phyloP scores from a whole-genome alignment of 345 rosid genomes.

The Citrus reticulata region DNA sequence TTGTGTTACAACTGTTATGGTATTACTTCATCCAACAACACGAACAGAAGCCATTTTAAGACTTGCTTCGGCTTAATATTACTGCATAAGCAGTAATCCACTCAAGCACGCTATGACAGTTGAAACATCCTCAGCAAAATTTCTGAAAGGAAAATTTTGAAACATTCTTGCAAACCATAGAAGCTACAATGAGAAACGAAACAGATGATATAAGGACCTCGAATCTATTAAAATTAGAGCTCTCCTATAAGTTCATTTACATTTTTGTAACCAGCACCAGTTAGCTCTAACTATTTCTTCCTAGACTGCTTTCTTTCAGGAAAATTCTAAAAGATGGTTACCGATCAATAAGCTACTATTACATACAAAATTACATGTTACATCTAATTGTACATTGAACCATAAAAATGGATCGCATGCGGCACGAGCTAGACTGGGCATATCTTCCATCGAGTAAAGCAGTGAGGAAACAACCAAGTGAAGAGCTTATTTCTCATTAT shows the following conservation, averaged over 20 bases:
- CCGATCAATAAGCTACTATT: background rate
- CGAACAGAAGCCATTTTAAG: background rate
- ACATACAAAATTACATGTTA: conserved; percentile 18
- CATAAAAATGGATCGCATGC: background rate
- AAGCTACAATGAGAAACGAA: conserved; percentile 1
- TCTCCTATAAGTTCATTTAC: conserved; percentile 21
- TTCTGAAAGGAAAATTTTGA: background rate
- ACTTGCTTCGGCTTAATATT: background rate
- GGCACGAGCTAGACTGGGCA: background rate
- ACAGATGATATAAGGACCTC: background rate
- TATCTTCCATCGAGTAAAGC: background rate
- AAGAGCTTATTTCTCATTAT: background rate
- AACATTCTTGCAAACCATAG: conserved; percentile 2
- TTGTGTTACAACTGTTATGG: too few relatives aligned
- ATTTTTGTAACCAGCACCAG: background rate
- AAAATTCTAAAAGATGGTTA: conserved; percentile 2
- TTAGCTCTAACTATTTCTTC: conserved; percentile 28
- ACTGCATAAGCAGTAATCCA: background rate
- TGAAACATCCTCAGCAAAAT: too few relatives aligned
- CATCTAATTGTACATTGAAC: conserved; percentile 22
- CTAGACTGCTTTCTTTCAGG: conserved; percentile 15
- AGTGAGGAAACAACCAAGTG: background rate
- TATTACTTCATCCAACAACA: too few relatives aligned
- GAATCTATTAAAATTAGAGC: background rate
- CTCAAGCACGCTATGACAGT: too few relatives aligned